These are phyloP conservation scores for Carex parvula DNA, from an alignment of 176 grass and related monocot species.

Conservation along the genomic window DNA sequence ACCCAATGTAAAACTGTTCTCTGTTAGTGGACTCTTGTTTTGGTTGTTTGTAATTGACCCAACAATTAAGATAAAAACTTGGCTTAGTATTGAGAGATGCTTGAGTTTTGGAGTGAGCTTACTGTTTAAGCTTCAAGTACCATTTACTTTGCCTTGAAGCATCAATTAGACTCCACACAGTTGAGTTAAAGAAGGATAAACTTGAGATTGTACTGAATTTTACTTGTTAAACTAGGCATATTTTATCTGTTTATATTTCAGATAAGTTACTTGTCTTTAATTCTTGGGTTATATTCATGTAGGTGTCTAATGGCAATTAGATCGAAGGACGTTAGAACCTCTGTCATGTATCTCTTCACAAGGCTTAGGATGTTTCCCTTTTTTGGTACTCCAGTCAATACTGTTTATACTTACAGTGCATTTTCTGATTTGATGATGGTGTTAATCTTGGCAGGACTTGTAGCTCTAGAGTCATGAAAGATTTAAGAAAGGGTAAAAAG, in stretches of 20 bases:
- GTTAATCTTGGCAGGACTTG: not conserved
- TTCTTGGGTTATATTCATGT: constrained; percentile 10
- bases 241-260: not conserved
- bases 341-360: constrained; percentile 5
- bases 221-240: constrained; percentile 1
- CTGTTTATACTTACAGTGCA: constrained; percentile 9
- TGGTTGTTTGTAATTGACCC: not conserved
- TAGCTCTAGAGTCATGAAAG: not conserved
- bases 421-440: constrained; percentile 16
- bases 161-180: not conserved
- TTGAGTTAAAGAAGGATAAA: not conserved
- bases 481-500: not conserved
- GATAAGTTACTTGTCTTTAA: not conserved
- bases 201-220: not conserved
- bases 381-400: constrained; percentile 6
- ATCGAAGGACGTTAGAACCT: constrained; percentile 7
- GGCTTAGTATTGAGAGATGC: not conserved
- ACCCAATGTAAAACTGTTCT: not conserved
- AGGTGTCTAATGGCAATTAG: constrained; percentile 22
- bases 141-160: not conserved
- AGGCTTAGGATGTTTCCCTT: constrained; percentile 15
- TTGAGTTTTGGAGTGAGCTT: not conserved
- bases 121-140: not conserved
- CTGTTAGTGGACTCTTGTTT: not conserved
- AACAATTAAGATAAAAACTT: constrained; percentile 10